A percentile compares a stretch with the other conserved stretches of the same genome.
Evolutionary conservation across 2,329 filamentous ascomycete genomes (phyloP).

Genomic region (Colletotrichum truncatum): DNA sequence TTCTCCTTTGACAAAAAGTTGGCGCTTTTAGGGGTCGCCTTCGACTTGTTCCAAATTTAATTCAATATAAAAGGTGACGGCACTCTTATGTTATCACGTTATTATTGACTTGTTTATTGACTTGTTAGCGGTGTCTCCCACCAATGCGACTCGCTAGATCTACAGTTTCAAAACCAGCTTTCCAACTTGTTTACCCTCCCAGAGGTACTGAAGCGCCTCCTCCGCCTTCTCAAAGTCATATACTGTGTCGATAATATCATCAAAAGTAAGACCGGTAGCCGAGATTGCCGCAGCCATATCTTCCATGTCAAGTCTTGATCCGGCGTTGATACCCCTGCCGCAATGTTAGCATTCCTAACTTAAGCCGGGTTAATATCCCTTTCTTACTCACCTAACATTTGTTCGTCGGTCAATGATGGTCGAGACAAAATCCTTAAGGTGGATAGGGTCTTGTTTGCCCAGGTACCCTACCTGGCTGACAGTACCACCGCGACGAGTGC

Average conservation of each 20-base stretch:
- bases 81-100: no score
- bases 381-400: background rate
- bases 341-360: no score
- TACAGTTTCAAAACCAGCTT: slow-evolving; percentile 43
- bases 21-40: no score
- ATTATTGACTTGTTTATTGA: no score
- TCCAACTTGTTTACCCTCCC: slow-evolving; percentile 52
- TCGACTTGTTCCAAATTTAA: no score
- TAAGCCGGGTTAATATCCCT: rapidly evolving
- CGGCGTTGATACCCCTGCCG: slow-evolving; percentile 48
- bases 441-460: slow-evolving; percentile 37
- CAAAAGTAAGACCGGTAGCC: slow-evolving; percentile 43
- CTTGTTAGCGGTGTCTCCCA: no score
- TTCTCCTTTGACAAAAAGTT: no score
- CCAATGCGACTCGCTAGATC: no score
- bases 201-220: slow-evolving; percentile 51
- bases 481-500: slow-evolving; percentile 49
- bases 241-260: slow-evolving; percentile 48
- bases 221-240: slow-evolving; percentile 49
- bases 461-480: slow-evolving; percentile 55
- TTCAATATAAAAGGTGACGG: no score
- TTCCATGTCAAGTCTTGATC: slow-evolving; percentile 49
- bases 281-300: slow-evolving; percentile 46
- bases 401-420: slow-evolving; percentile 44
- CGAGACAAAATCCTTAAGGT: slow-evolving; percentile 45